phyloP scores from a whole-genome alignment of 2,329 filamentous ascomycete genomes.

The Nigrospora osmanthi region DNA sequence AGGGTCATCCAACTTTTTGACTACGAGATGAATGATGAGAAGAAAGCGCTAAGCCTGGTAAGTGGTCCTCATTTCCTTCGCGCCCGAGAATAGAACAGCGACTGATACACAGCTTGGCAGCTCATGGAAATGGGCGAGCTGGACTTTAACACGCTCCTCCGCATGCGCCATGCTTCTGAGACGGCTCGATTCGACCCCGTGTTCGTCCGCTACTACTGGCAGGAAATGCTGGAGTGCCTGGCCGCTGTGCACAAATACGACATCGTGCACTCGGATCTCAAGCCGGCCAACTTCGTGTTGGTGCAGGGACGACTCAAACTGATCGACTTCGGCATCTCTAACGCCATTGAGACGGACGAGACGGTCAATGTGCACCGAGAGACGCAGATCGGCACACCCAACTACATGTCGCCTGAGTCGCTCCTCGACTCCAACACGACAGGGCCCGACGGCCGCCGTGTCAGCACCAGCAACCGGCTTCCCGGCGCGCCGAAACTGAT shows the following conservation, averaged over 20 bases:
- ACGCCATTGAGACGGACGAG: slow-evolving; percentile 90
- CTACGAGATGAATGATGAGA: slow-evolving; percentile 88
- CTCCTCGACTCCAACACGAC: slow-evolving; percentile 72
- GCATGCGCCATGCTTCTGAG: slow-evolving; percentile 62
- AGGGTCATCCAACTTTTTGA: slow-evolving; percentile 87
- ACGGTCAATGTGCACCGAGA: slow-evolving; percentile 97
- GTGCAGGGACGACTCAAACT: slow-evolving; percentile 87
- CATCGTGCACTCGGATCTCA: slow-evolving; percentile 94
- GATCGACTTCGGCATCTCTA: slow-evolving; percentile 97
- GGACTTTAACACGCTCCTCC: slow-evolving; percentile 81
- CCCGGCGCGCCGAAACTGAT: slow-evolving; percentile 57
- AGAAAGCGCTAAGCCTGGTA: slow-evolving; percentile 79
- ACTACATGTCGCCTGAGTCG: slow-evolving; percentile 97
- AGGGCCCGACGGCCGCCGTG: slow-evolving; percentile 29
- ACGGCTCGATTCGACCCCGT: slow-evolving; percentile 74
- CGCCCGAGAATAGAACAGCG: not conserved
- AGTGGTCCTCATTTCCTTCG: slow-evolving; percentile 24
- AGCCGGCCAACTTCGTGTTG: slow-evolving; percentile 93
- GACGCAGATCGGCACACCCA: slow-evolving; percentile 89
- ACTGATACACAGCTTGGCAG: slow-evolving; percentile 31
- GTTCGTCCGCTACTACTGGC: slow-evolving; percentile 97
- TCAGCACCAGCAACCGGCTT: slow-evolving; percentile 14
- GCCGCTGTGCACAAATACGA: slow-evolving; percentile 81
- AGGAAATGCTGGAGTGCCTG: slow-evolving; percentile 97
- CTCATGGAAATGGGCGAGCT: slow-evolving; percentile 97